phyloP scores from a whole-genome alignment of 2,329 filamentous ascomycete genomes.

The Magnaporthales sp. region DNA sequence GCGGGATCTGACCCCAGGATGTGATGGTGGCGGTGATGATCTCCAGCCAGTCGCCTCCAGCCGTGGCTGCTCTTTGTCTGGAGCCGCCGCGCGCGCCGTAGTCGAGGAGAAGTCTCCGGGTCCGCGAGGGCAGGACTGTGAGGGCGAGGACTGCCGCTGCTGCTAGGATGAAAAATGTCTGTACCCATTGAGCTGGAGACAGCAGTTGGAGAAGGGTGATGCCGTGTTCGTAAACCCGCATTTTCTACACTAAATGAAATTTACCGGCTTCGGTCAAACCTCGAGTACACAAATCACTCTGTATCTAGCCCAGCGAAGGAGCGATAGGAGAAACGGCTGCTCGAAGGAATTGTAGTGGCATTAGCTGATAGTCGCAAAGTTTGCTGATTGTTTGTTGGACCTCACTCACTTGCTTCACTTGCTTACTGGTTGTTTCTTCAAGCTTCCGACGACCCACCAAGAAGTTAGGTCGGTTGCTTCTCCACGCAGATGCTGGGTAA shows the following conservation, averaged over 20 bases:
- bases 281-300: neutral
- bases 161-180: slow-evolving; percentile 36
- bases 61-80: slow-evolving; percentile 3
- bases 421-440: neutral
- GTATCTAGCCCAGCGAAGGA: neutral
- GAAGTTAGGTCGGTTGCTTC: neutral
- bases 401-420: neutral
- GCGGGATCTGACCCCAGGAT: slow-evolving; percentile 19
- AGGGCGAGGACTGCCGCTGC: slow-evolving; percentile 31
- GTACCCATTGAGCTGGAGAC: slow-evolving; percentile 27
- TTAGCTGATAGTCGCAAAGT: neutral
- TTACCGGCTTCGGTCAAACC: neutral
- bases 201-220: neutral
- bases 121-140: slow-evolving; percentile 32
- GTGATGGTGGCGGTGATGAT: slow-evolving; percentile 24
- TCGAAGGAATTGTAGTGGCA: neutral
- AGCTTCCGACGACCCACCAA: neutral
- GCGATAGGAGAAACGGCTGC: neutral
- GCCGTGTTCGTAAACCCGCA: neutral
- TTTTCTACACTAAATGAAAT: neutral
- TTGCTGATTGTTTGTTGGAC: neutral
- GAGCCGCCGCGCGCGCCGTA: slow-evolving; percentile 37
- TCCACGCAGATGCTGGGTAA: neutral
- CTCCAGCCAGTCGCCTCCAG: slow-evolving; percentile 12
- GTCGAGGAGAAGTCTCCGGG: slow-evolving; percentile 35